Conservation (phyloP, 768 basidiomycete species). For the Psilocybe tampanensis region DNA sequence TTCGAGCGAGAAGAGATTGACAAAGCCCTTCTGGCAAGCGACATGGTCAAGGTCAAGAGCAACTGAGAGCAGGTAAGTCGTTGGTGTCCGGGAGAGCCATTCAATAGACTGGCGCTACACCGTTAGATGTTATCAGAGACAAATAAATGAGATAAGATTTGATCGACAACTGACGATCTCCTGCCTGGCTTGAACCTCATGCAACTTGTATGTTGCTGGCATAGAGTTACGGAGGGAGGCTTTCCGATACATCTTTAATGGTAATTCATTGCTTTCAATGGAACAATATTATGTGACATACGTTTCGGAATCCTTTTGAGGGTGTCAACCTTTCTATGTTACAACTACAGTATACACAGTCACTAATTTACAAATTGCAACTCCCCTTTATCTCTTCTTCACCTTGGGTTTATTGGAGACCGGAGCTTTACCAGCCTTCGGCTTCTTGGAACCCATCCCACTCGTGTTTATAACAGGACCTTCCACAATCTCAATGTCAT, state of each 20-base stretch:
- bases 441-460: conserved; percentile 30
- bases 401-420: conserved; percentile 37
- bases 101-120: too few species aligned
- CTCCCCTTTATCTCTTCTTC: conserved; percentile 46
- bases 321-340: too few species aligned
- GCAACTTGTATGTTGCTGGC: too few species aligned
- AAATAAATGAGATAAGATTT: conserved; percentile 3
- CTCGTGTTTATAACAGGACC: conserved; percentile 35
- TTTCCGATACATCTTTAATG: not conserved
- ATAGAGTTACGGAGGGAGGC: too few species aligned
- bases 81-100: too few species aligned
- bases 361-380: too few species aligned
- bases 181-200: not conserved
- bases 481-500: conserved; percentile 57
- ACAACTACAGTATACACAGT: too few species aligned
- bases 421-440: conserved; percentile 33
- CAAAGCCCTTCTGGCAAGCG: conserved; percentile 41
- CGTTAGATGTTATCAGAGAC: not conserved
- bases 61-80: not conserved
- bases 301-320: too few species aligned
- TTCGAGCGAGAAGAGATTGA: conserved; percentile 36
- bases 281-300: too few species aligned
- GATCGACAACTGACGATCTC: not conserved
- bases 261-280: too few species aligned
- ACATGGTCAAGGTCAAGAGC: conserved; percentile 34